Conservation (phyloP, 176 grass and related monocot species). For the Poa pratensis region DNA sequence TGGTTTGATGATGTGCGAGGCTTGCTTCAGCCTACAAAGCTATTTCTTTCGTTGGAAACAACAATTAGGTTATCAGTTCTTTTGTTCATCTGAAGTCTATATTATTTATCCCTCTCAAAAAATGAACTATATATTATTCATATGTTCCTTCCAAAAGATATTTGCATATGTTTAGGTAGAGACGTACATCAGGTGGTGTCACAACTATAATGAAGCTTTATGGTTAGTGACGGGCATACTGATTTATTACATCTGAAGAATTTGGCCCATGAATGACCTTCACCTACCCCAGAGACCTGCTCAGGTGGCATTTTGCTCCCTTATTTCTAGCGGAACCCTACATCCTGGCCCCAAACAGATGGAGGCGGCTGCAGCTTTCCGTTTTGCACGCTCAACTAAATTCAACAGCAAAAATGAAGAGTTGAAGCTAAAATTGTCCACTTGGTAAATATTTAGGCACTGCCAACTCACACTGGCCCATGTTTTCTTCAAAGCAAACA, state of each 20-base stretch:
- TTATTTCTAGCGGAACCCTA: background rate
- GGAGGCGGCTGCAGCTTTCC: background rate
- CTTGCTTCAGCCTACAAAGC: slow-evolving; percentile 28
- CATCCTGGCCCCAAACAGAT: background rate
- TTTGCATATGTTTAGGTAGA: slow-evolving; percentile 13
- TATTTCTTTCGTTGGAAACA: background rate
- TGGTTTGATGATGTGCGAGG: background rate
- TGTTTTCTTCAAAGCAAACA: slow-evolving; percentile 40
- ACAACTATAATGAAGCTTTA: background rate
- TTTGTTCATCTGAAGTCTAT: background rate
- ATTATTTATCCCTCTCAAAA: too few species aligned
- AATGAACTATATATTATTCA: too few species aligned
- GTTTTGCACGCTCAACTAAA: background rate
- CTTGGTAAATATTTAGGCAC: slow-evolving; percentile 17
- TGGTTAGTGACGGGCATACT: background rate
- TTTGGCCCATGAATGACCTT: slow-evolving; percentile 19
- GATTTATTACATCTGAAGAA: background rate
- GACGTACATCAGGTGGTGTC: slow-evolving; percentile 9
- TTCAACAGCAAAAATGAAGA: background rate
- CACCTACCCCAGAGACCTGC: slow-evolving; percentile 32
- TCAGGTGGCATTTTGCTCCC: slow-evolving; percentile 33
- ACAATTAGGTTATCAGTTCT: background rate
- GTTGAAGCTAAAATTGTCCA: slow-evolving; percentile 1
- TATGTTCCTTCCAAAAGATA: background rate
- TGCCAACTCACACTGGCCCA: slow-evolving; percentile 3